Evolutionary conservation across 169 alveolate genomes (phyloP).

Genomic region (Eimeria falciformis): DNA sequence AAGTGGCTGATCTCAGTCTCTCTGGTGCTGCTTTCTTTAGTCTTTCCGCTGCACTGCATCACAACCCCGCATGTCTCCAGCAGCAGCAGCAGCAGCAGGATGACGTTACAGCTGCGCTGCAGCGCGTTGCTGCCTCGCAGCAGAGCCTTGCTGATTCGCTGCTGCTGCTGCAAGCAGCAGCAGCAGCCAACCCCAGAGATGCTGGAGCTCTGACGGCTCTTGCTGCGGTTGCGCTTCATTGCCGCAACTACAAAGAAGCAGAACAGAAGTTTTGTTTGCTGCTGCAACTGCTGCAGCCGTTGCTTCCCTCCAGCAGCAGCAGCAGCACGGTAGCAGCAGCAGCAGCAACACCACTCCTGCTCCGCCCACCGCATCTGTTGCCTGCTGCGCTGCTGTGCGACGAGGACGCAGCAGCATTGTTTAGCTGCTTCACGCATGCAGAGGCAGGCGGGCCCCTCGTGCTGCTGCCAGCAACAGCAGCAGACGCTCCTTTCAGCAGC

Average conservation of each 20-base stretch:
- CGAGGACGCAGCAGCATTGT: conserved; percentile 45
- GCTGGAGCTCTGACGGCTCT: conserved; percentile 25
- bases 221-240: conserved; percentile 44
- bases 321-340: conserved; percentile 35
- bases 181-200: conserved; percentile 51
- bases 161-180: conserved; percentile 67
- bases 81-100: conserved; percentile 34
- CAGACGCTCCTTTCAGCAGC: background rate
- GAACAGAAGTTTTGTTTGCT: conserved; percentile 3
- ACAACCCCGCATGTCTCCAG: background rate
- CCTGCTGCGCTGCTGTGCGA: conserved; percentile 64
- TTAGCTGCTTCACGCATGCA: conserved; percentile 26
- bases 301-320: conserved; percentile 8
- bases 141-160: conserved; percentile 35
- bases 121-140: conserved; percentile 27
- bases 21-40: conserved; percentile 60
- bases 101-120: conserved; percentile 47
- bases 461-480: conserved; percentile 25
- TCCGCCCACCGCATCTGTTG: conserved; percentile 43
- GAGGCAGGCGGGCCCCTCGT: background rate
- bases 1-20: background rate
- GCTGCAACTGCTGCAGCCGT: conserved; percentile 52
- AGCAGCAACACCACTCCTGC: conserved; percentile 9
- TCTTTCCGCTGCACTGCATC: conserved; percentile 34
- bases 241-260: conserved; percentile 7